Conservation (phyloP, 805 yeast species). For the Metschnikowia amazonensis region DNA sequence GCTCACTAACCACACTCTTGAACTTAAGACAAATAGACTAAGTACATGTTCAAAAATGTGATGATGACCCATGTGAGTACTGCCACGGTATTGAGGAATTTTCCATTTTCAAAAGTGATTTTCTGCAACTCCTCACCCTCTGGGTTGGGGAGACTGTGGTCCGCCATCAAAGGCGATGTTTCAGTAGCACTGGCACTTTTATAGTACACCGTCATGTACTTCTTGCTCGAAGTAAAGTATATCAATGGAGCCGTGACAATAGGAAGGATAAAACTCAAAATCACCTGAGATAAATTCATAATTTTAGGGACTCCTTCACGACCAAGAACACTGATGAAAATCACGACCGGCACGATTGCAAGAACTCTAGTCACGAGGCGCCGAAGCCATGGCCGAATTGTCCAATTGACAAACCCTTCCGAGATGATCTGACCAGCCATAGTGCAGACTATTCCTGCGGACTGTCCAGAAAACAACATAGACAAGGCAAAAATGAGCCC, state of each 20-base stretch:
- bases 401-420: conserved; percentile 46
- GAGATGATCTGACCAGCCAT: conserved; percentile 47
- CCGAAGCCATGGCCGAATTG: conserved; percentile 42
- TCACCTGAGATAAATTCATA: conserved; percentile 45
- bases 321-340: conserved; percentile 36
- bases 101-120: conserved; percentile 39
- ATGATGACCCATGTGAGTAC: conserved; percentile 40
- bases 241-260: conserved; percentile 44
- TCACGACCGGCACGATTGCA: conserved; percentile 41
- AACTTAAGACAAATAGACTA: conserved; percentile 35
- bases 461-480: conserved; percentile 45
- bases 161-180: conserved; percentile 9
- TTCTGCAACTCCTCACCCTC: conserved; percentile 16
- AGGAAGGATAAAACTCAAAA: conserved; percentile 42
- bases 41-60: conserved; percentile 37
- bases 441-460: conserved; percentile 47
- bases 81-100: conserved; percentile 29
- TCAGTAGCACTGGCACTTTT: conserved; percentile 1
- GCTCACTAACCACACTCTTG: no score
- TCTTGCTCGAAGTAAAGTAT: conserved; percentile 39
- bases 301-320: conserved; percentile 44
- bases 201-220: conserved; percentile 37
- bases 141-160: conserved; percentile 5
- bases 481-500: conserved; percentile 44
- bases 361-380: conserved; percentile 38